Base-by-base conservation (phyloP, 2,329 filamentous ascomycete species). In the Bretziella fagacearum region DNA sequence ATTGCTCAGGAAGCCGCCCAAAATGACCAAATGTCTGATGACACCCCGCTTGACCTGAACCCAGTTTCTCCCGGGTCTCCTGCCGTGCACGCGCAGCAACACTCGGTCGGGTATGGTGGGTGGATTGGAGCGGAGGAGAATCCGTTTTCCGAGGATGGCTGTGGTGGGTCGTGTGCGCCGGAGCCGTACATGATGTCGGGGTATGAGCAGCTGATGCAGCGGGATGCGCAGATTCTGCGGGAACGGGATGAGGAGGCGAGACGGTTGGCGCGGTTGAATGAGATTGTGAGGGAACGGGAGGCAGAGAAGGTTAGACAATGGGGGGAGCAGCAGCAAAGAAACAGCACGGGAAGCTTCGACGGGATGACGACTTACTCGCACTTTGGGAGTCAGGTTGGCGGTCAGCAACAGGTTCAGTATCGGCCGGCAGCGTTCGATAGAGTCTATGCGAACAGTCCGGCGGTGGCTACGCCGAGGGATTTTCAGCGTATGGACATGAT, bases 141-240 rank as follows among this genome's bases (percentile, higher is more conserved):
- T 32, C 43, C 44, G 15, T 50, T 50, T 25, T 23, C 43, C 30
- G 44, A 50, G 30, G 74, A 78, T 54, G 49, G 49, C 17, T 51
- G 49, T 17, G 45, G 49, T 25, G 44, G 45, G 23, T 58, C 56
- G 52, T 60, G 39, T 3, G 68, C 73, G 51, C 75, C 73, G 32
- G 84, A 93, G 61, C 85, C 85, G 0, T 94, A 94, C 62, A 93
- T 94, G 73, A 61, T 74, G 41, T 79, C 76, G 5, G 86, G 86
- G 11, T 94, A 93, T 58, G 81, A 84, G 56, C 68, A 74, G 56
- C 63, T 82, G 49, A 75, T 79, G 50, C 67, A 69, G 49, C 68
- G 74, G 46, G 78, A 83, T 56, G 75, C 79, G 52, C 71, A 80
- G 55, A 43, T 49, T 15, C 27, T 40, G 29, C 49, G 44, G 46